Evolutionary conservation across 2,329 filamentous ascomycete genomes (phyloP).

Genomic region (Botrytis pseudocinerea): DNA sequence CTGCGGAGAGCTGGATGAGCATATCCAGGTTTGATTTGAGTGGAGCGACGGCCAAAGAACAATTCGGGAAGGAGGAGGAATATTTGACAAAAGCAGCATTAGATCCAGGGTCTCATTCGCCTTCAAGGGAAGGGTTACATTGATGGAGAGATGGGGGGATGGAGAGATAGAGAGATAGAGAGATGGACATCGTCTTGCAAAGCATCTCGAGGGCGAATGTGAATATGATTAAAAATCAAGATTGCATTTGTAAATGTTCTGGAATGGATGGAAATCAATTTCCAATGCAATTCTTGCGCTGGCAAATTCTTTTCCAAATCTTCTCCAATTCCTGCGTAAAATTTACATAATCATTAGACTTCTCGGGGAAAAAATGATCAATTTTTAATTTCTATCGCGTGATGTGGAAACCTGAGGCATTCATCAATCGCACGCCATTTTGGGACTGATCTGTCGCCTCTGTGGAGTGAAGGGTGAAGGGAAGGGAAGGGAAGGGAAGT

Average conservation of each 20-base stretch:
- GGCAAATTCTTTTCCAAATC: neutral
- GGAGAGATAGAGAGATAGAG: neutral
- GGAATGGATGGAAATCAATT: neutral
- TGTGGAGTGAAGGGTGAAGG: neutral
- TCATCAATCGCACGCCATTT: neutral
- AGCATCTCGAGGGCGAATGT: neutral
- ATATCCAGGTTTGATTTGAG: too few relatives aligned
- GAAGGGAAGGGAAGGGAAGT: neutral
- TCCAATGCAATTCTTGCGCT: neutral
- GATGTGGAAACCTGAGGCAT: neutral
- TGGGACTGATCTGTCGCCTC: neutral
- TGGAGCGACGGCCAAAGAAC: neutral
- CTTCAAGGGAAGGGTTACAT: neutral
- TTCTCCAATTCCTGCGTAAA: neutral
- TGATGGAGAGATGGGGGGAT: neutral
- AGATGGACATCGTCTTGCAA: neutral
- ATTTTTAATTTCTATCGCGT: neutral
- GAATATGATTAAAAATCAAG: neutral
- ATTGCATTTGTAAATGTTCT: neutral
- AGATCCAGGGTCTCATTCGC: neutral
- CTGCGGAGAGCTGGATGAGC: neutral
- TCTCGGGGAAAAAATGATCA: neutral
- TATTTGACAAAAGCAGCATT: neutral
- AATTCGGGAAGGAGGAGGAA: neutral
- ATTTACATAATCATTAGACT: neutral